A percentile compares a stretch with the other conserved stretches of the same genome.
phyloP scores from a whole-genome alignment of 106 monocot species.

The Narthecium ossifragum region DNA sequence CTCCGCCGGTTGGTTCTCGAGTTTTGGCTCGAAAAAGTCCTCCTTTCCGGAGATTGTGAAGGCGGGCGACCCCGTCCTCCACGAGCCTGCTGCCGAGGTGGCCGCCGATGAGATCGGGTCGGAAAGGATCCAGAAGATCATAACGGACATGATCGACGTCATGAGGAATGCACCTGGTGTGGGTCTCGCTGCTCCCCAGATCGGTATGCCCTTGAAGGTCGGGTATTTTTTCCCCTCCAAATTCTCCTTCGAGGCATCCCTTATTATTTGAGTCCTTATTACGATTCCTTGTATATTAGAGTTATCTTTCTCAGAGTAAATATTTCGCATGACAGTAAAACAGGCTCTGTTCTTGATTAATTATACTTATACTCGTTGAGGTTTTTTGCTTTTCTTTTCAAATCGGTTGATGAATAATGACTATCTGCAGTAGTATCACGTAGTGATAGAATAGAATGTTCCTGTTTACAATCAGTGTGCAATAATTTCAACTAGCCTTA shows the following conservation, averaged over 20 bases:
- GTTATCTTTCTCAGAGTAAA: neutral
- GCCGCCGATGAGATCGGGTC: conserved; percentile 46
- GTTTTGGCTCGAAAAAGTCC: conserved; percentile 22
- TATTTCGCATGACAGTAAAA: neutral
- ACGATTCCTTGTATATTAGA: too few relatives aligned
- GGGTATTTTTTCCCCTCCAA: neutral
- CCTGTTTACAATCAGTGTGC: too few relatives aligned
- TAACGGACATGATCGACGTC: conserved; percentile 67
- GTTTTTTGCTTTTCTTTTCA: neutral
- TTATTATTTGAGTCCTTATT: too few relatives aligned
- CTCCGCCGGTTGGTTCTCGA: conserved; percentile 52
- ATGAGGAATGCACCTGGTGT: conserved; percentile 87
- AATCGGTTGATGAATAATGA: neutral
- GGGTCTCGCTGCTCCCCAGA: conserved; percentile 93
- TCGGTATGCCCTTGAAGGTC: conserved; percentile 81
- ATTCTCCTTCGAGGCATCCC: neutral
- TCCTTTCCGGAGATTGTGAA: conserved; percentile 63
- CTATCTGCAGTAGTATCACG: too few relatives aligned
- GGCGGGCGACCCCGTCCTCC: conserved; percentile 92
- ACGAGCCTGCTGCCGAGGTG: conserved; percentile 63
- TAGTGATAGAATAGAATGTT: too few relatives aligned
- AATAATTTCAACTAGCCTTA: neutral
- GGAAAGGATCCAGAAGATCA: conserved; percentile 50
- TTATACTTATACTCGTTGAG: neutral
- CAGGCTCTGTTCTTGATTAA: neutral